Conservation (phyloP, 495 filamentous ascomycete genomes). For the Podospora pseudoanserina region DNA sequence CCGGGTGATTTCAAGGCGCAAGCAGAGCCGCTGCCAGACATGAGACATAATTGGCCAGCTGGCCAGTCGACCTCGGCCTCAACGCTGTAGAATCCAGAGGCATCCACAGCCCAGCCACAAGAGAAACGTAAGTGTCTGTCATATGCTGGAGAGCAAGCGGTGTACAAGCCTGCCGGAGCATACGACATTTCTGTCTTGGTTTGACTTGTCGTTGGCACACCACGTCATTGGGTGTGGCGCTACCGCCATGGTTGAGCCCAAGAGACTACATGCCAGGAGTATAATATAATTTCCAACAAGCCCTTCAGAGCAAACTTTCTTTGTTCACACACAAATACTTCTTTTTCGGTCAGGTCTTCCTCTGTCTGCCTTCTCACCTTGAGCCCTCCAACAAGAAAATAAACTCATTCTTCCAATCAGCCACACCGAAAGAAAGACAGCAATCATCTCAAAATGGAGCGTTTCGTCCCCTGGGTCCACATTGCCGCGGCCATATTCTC, state of each 20-base stretch:
- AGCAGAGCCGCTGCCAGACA: background rate
- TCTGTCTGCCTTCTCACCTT: background rate
- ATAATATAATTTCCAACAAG: background rate
- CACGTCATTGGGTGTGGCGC: background rate
- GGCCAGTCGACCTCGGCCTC: background rate
- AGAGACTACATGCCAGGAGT: background rate
- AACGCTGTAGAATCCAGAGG: background rate
- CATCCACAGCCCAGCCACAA: background rate
- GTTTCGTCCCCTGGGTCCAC: slow-evolving; percentile 60
- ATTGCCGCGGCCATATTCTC: slow-evolving; percentile 61
- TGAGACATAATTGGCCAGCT: background rate
- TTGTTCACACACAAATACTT: background rate
- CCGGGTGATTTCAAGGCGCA: background rate
- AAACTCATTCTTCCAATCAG: background rate
- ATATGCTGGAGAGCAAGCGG: background rate
- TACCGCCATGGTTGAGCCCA: background rate
- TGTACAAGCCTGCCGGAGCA: background rate
- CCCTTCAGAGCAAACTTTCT: background rate
- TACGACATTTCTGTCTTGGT: background rate
- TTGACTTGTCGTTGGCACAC: background rate
- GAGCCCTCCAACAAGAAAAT: background rate
- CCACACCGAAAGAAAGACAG: background rate
- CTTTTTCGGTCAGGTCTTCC: background rate
- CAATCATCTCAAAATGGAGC: slow-evolving; percentile 10
- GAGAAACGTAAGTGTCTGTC: background rate